A percentile compares a stretch with the other conserved stretches of the same genome.
phyloP scores from a whole-genome alignment of 768 basidiomycete species.

The Suillus brevipes region DNA sequence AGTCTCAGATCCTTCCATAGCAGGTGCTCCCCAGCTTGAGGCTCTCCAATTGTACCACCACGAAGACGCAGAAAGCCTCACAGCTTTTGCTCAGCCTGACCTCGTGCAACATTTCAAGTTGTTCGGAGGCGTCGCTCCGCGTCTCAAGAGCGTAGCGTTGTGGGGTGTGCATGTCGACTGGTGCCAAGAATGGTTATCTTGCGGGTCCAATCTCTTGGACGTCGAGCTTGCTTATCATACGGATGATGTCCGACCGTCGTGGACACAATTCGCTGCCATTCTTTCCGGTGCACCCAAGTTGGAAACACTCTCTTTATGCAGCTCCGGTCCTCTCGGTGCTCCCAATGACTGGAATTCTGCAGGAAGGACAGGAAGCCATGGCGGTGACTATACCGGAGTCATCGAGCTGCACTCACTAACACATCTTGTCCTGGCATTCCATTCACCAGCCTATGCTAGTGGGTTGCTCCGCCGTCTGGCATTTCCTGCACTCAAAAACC shows the following conservation, averaged over 20 bases:
- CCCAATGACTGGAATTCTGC: constrained; percentile 37
- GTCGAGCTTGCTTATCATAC: constrained; percentile 65
- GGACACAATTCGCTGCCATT: constrained; percentile 50
- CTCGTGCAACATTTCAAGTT: constrained; percentile 43
- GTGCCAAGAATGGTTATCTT: constrained; percentile 41
- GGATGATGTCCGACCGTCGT: constrained; percentile 63
- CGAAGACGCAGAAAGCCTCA: constrained; percentile 43
- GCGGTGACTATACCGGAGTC: constrained; percentile 29
- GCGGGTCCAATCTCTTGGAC: constrained; percentile 38
- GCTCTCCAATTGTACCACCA: constrained; percentile 56
- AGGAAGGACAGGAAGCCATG: constrained; percentile 17
- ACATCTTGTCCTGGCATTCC: constrained; percentile 50
- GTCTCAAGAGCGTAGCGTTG: constrained; percentile 46
- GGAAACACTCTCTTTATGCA: constrained; percentile 48
- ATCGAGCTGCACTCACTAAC: constrained; percentile 31
- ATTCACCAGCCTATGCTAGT: constrained; percentile 44
- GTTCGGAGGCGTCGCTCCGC: constrained; percentile 56
- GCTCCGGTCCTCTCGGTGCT: constrained; percentile 55
- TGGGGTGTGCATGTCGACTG: constrained; percentile 77
- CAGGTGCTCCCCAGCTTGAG: constrained; percentile 55
- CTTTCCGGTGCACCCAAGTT: constrained; percentile 56
- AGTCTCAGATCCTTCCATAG: constrained; percentile 38
- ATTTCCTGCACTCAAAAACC: constrained; percentile 36
- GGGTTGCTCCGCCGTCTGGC: constrained; percentile 27
- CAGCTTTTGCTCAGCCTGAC: constrained; percentile 21